phyloP scores from a whole-genome alignment of 306 rosid genomes.

The Malus orientalis region DNA sequence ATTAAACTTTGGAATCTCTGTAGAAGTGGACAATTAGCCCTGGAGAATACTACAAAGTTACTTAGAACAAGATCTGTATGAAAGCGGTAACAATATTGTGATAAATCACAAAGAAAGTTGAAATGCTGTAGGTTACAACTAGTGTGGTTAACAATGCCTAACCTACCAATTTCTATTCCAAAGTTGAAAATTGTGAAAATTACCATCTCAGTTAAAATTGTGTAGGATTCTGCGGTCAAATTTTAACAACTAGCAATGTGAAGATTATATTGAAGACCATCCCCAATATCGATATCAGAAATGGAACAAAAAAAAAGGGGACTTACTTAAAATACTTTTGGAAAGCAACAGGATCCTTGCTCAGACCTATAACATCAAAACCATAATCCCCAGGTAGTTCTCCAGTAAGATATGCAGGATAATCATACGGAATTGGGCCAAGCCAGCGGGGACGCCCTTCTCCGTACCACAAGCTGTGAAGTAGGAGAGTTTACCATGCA shows the following conservation, averaged over 20 bases:
- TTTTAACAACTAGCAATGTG: neutral
- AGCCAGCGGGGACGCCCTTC: slow-evolving; percentile 86
- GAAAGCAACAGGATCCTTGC: slow-evolving; percentile 63
- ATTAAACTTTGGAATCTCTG: neutral
- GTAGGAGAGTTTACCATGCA: neutral
- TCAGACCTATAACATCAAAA: slow-evolving; percentile 70
- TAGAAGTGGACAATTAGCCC: neutral
- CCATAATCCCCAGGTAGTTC: slow-evolving; percentile 91
- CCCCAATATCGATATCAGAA: neutral
- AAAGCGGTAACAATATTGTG: neutral
- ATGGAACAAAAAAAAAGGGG: slow-evolving; percentile 1
- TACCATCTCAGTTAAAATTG: neutral
- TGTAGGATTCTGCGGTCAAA: neutral
- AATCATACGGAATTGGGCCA: slow-evolving; percentile 77
- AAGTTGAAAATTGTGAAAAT: neutral
- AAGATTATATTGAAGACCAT: neutral
- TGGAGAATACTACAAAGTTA: neutral
- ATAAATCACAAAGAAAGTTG: neutral
- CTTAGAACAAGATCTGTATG: neutral
- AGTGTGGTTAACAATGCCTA: neutral
- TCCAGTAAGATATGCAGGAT: slow-evolving; percentile 75
- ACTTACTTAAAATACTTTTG: slow-evolving; percentile 75
- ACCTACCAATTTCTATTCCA: neutral
- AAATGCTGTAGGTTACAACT: neutral
- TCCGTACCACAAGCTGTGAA: slow-evolving; percentile 83